phyloP scores from a whole-genome alignment of 2,329 filamentous ascomycete genomes.

The Ophiobolus disseminans region DNA sequence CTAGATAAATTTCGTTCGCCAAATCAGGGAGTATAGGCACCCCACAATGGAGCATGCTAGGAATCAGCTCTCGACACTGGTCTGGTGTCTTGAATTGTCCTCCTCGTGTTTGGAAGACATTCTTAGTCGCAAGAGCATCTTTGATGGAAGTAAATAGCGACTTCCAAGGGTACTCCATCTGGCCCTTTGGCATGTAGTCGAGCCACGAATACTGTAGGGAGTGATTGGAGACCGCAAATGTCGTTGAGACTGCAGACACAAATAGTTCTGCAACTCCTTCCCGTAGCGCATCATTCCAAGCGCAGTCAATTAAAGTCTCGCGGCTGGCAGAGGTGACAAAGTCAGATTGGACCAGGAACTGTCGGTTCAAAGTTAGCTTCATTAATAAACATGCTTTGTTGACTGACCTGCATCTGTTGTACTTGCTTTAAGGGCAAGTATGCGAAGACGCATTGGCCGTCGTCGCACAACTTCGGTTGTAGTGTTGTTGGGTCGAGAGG shows the following conservation, averaged over 20 bases:
- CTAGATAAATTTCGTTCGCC: conserved; percentile 19
- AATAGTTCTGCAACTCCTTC: conserved; percentile 13
- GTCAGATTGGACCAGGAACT: conserved; percentile 39
- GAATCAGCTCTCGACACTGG: conserved; percentile 4
- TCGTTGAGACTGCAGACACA: conserved; percentile 7
- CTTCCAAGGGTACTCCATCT: conserved; percentile 18
- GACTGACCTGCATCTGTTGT: conserved; percentile 24
- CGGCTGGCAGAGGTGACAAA: conserved; percentile 33
- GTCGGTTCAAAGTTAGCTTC: background rate
- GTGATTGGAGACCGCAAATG: conserved; percentile 16
- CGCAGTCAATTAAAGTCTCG: conserved; percentile 23
- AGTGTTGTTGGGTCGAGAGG: conserved; percentile 15
- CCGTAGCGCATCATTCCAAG: conserved; percentile 29
- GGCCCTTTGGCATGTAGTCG: conserved; percentile 18
- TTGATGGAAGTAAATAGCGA: conserved; percentile 10
- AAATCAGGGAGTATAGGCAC: conserved; percentile 22
- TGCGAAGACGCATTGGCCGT: conserved; percentile 27
- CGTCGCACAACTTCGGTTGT: conserved; percentile 21
- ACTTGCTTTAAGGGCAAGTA: conserved; percentile 27
- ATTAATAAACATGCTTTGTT: background rate
- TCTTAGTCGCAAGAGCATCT: conserved; percentile 2
- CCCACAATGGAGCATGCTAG: background rate
- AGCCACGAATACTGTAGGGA: conserved; percentile 25
- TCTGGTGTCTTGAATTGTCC: conserved; percentile 11
- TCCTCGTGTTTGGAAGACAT: conserved; percentile 21